Conservation (phyloP, 73 alveolate species). For the Diophrys appendiculata region DNA sequence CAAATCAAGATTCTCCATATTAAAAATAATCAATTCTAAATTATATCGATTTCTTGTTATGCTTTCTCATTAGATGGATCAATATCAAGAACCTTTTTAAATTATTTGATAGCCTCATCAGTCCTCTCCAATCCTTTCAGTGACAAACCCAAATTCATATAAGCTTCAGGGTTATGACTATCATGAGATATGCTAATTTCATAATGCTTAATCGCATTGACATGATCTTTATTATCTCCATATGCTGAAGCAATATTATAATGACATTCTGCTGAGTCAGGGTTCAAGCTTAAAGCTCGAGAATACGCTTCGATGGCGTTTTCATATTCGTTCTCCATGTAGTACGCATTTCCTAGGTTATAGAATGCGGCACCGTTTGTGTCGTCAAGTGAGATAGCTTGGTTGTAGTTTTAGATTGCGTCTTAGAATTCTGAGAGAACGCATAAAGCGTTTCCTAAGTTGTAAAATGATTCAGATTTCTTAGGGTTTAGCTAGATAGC, state of each 20-base stretch:
- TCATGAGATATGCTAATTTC: not conserved
- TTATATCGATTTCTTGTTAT: no score
- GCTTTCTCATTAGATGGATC: no score
- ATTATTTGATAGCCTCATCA: no score
- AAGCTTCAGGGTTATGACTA: not conserved
- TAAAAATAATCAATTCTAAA: no score
- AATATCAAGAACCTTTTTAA: no score
- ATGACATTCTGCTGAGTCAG: conserved; percentile 71
- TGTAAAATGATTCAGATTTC: conserved; percentile 64
- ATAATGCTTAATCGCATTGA: conserved; percentile 55
- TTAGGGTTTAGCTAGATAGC: conserved; percentile 64
- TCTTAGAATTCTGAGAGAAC: conserved; percentile 51
- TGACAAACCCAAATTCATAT: no score
- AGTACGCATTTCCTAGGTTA: conserved; percentile 74
- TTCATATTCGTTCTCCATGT: conserved; percentile 50
- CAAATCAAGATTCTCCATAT: no score
- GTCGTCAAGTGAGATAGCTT: conserved; percentile 58
- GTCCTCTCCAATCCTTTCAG: no score
- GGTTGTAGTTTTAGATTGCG: conserved; percentile 52
- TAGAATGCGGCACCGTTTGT: conserved; percentile 73
- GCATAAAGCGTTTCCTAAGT: conserved; percentile 76
- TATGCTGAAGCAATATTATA: conserved; percentile 66
- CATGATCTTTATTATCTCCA: conserved; percentile 50
- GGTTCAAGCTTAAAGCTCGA: conserved; percentile 61
- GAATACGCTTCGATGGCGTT: conserved; percentile 52